These are phyloP conservation scores for Scheffersomyces segobiensis DNA, from an alignment of 1,139 yeast genomes.

Conservation along the genomic window DNA sequence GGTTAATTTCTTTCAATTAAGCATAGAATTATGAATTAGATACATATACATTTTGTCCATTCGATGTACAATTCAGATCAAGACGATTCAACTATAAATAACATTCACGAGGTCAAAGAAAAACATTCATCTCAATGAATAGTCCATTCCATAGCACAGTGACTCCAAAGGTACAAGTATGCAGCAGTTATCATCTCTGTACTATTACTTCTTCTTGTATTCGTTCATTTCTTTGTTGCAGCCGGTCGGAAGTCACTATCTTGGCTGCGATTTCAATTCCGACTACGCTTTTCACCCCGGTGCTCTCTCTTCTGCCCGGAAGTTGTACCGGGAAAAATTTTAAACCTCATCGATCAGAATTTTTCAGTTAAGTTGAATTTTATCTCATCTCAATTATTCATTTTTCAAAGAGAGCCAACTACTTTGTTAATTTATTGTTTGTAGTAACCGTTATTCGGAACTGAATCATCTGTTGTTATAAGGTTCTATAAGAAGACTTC, in stretches of 20 bases:
- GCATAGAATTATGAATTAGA: no score
- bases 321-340: constrained; percentile 12
- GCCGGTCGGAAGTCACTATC: constrained; percentile 7
- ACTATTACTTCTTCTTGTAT: not conserved
- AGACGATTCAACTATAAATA: not conserved
- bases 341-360: constrained; percentile 22
- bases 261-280: constrained; percentile 4
- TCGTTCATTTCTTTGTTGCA: not conserved
- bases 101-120: not conserved
- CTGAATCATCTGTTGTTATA: not conserved
- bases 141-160: not conserved
- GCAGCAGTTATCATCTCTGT: not conserved
- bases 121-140: not conserved
- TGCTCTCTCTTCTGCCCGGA: not conserved
- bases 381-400: not conserved
- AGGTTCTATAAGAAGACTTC: no score
- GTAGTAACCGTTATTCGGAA: not conserved
- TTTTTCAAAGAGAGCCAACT: not conserved
- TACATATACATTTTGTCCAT: no score
- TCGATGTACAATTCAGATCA: not conserved
- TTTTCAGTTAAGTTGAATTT: constrained; percentile 8
- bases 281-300: not conserved
- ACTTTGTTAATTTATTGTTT: not conserved
- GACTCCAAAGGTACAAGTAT: not conserved
- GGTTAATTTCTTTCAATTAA: not conserved